These are phyloP conservation scores for Trametes cubensis DNA, from an alignment of 768 basidiomycete genomes.

Conservation along the genomic window DNA sequence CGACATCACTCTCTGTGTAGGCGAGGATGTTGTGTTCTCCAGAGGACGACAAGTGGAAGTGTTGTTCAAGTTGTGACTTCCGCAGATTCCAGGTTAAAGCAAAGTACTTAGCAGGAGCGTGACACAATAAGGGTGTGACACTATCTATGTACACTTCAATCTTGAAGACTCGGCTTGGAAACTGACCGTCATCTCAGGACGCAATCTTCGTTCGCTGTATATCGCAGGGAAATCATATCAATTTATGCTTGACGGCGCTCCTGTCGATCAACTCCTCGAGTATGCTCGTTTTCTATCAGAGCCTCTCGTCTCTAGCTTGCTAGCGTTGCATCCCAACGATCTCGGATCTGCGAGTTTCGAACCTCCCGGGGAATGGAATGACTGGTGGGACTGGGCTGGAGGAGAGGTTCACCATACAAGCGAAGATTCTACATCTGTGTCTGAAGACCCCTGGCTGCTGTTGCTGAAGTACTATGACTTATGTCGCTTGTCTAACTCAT, in stretches of 20 bases:
- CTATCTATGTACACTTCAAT: too few relatives aligned
- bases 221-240: too few relatives aligned
- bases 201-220: too few relatives aligned
- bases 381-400: conserved; percentile 34
- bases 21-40: too few relatives aligned
- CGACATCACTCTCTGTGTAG: too few relatives aligned
- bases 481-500: neutral
- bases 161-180: too few relatives aligned
- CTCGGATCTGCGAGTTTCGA: conserved; percentile 10
- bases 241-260: neutral
- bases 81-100: too few relatives aligned
- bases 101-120: too few relatives aligned
- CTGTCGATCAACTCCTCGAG: neutral
- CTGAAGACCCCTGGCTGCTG: conserved; percentile 23
- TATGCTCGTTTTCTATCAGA: conserved; percentile 1
- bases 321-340: conserved; percentile 24
- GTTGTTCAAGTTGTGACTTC: too few relatives aligned
- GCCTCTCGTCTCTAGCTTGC: conserved; percentile 7
- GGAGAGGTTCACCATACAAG: neutral
- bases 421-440: neutral
- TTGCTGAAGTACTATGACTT: conserved; percentile 25
- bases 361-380: conserved; percentile 24
- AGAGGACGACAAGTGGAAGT: too few relatives aligned
- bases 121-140: too few relatives aligned
- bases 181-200: too few relatives aligned